Base-by-base conservation (phyloP, 225 moss, liverwort and hornwort genomes). In the Sphagnum tenellum region DNA sequence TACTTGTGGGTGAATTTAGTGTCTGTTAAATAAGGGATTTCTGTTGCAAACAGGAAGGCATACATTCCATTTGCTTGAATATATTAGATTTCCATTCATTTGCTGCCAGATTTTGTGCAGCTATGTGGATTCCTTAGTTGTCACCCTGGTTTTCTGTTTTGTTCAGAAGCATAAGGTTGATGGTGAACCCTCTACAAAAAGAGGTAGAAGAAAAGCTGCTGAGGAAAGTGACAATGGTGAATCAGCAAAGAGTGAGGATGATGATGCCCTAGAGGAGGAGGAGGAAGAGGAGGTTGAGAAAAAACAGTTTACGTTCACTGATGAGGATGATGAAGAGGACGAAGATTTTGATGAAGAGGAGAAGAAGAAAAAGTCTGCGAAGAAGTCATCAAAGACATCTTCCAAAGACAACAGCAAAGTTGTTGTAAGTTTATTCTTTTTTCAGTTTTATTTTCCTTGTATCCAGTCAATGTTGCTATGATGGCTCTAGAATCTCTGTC, bases 191-290 rank as follows among this genome's bases (percentile, higher is more conserved):
- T 73, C 89, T n/a, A 79, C 73, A 56, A 89, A 78, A 68, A 72
- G 74, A 63, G 76, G 73, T 62, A 79, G 80, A 72, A 83, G 82
- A 65, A 86, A 71, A 66, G 76, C 44, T 69, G 52, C 69, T 56
- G 80, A 80, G 65, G 86, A 82, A 66, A 78, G 74, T 57, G 86
- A 67, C 46, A 86, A 76, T 59, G 86, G 77, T 64, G 84, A 74
- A 11, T 82, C 82, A 55, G 82, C 75, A 52, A 77, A 71, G 68
- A 79, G 63, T 75, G 82, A 80, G 69, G 89, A 86, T 55, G 87
- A 86, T 14, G 86, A 87, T 62, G 80, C 84, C 67, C 77, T 89
- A 47, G 89, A 89, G 61, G 82, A 79, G 50, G 91, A 92, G 77
- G 85, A 85, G 48, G 29, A 29, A 29, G 29, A 29, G 29, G 29